Evolutionary conservation across 2,329 filamentous ascomycete genomes (phyloP), one percentile per base, ranked within the genome.

Genomic region (Coleophoma eucalyptorum): DNA sequence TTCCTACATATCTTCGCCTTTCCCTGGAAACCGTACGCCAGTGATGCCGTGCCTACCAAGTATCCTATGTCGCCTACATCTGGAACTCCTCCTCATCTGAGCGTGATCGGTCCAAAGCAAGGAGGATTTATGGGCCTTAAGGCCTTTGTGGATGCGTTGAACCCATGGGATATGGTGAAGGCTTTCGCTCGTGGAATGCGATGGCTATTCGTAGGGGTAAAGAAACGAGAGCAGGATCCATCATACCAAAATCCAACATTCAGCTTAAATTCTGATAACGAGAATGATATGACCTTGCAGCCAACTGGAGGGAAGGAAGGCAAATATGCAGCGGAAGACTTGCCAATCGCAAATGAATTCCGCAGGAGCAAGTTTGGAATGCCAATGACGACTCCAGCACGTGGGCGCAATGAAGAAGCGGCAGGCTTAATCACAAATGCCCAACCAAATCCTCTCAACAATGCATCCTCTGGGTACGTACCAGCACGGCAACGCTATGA

Each of bases 1-100:
- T 63, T 91, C 42, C 69, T 96, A 48, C 90, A 96, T 66, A 70
- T 94, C 15, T 95, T 85, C 76, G 89, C 91, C 2, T 96, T 94
- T 64, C 80, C 88, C 1, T 94, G 86, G 75, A 77, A 77, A 50
- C 84, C 83, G 1, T 96, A 96, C 67, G 73, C 69, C 19, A 68
- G 69, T 18, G 64, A 65, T 26, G 71, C 37, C 18, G 75, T 70
- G 46, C 60, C 65, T 32, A 69, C 67, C n/a, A 77, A 72, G 51
- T 80, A 79, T 53, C 76, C 77, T 8, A 49, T 52, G 19, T 55
- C 40, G 60, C 66, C 48, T 65, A 75, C 47, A 72, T 69, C 53
- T 63, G 72, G 50, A 62, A 72, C 57, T 71, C 54, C 60, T 71
- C n/a, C n/a, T n/a, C n/a, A n/a, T n/a, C n/a, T n/a, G 26, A 60